phyloP scores from a whole-genome alignment of 2,329 filamentous ascomycete species.

The Colletotrichum cuscutae region DNA sequence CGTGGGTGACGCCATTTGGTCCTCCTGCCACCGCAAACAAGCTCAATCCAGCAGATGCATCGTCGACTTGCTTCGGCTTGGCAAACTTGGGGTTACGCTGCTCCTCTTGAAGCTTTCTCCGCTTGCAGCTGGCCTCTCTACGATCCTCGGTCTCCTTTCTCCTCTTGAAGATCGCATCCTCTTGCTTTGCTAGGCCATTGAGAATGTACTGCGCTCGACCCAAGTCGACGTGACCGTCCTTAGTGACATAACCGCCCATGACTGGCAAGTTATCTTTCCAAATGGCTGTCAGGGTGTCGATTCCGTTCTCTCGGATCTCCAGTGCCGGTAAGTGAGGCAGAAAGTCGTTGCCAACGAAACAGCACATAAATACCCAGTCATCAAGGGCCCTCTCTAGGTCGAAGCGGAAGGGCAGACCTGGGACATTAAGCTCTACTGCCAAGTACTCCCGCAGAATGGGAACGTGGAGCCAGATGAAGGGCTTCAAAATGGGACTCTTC shows the following conservation, averaged over 20 bases:
- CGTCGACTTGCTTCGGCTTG: conserved; percentile 36
- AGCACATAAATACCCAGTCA: conserved; percentile 99
- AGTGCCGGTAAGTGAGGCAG: conserved; percentile 96
- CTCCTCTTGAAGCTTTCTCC: conserved; percentile 78
- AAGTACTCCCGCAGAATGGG: conserved; percentile 92
- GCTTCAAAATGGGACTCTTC: conserved; percentile 77
- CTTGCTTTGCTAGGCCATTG: conserved; percentile 87
- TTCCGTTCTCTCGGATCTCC: conserved; percentile 96
- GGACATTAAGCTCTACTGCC: conserved; percentile 86
- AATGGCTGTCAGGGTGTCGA: conserved; percentile 95
- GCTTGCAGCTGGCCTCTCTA: conserved; percentile 81
- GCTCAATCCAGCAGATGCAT: conserved; percentile 35
- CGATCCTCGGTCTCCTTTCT: conserved; percentile 88
- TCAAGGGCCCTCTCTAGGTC: conserved; percentile 94
- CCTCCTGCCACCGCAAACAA: conserved; percentile 51
- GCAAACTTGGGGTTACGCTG: conserved; percentile 40
- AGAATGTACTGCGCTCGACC: conserved; percentile 88
- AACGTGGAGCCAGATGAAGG: conserved; percentile 98
- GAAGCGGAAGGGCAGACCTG: conserved; percentile 85
- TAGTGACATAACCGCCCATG: conserved; percentile 97
- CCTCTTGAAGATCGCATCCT: conserved; percentile 91
- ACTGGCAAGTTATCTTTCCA: conserved; percentile 92
- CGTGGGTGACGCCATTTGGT: conserved; percentile 75
- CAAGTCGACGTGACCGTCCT: conserved; percentile 92
- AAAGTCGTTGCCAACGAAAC: conserved; percentile 99